Evolutionary conservation across 805 yeast species (phyloP).

Genomic region (Pichia californica): DNA sequence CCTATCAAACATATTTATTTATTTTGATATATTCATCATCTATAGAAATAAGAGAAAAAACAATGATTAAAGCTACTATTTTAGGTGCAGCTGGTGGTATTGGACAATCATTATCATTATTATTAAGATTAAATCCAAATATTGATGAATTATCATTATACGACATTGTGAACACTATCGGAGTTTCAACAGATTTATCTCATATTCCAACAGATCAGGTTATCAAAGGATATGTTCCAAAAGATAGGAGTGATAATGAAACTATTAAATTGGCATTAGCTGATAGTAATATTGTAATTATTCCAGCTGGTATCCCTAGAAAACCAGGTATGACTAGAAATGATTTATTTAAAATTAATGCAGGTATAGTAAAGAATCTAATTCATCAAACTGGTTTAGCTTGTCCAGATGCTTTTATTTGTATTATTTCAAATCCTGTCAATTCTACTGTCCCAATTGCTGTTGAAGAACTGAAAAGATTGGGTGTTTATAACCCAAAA

Average conservation of each 20-base stretch:
- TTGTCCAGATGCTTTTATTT: slow-evolving; percentile 47
- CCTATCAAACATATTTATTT: too few relatives aligned
- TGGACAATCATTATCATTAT: slow-evolving; percentile 85
- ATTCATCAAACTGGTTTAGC: slow-evolving; percentile 44
- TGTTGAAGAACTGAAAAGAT: slow-evolving; percentile 47
- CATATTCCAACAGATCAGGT: slow-evolving; percentile 49
- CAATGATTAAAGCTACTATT: slow-evolving; percentile 57
- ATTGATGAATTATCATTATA: slow-evolving; percentile 67
- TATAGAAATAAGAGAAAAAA: not conserved
- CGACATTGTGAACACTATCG: slow-evolving; percentile 80
- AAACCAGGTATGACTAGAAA: slow-evolving; percentile 65
- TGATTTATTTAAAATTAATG: slow-evolving; percentile 54
- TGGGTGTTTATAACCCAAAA: slow-evolving; percentile 46
- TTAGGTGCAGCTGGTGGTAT: slow-evolving; percentile 93
- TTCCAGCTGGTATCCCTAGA: slow-evolving; percentile 61
- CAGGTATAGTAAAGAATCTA: slow-evolving; percentile 44
- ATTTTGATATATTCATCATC: too few relatives aligned
- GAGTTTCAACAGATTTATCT: slow-evolving; percentile 84
- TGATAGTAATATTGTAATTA: slow-evolving; percentile 45
- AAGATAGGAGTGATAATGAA: slow-evolving; percentile 22
- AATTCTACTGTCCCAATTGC: slow-evolving; percentile 58
- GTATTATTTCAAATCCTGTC: slow-evolving; percentile 55
- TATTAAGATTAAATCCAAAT: slow-evolving; percentile 62
- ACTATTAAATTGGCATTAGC: slow-evolving; percentile 40
- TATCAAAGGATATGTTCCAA: slow-evolving; percentile 23